Percentiles rank a stretch among this genome's conserved stretches.
Evolutionary conservation across 140 eudicot genomes (phyloP).

Genomic region (Ambrosia hybrid): DNA sequence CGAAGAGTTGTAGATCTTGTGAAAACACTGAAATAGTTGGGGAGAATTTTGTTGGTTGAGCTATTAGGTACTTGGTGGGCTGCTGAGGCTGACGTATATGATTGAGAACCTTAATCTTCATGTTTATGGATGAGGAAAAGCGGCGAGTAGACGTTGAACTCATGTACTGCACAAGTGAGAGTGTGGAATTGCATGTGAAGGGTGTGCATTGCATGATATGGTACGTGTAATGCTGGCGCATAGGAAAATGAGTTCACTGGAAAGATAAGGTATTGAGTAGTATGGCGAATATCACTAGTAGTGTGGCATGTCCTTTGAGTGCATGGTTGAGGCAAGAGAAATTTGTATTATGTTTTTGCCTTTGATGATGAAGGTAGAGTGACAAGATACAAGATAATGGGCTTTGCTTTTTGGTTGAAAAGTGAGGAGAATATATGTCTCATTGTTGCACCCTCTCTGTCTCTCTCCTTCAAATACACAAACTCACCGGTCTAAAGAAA

Average conservation of each 20-base stretch:
- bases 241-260: neutral
- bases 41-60: neutral
- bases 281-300: neutral
- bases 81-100: neutral
- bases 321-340: slow-evolving; percentile 24
- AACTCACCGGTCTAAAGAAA: no score
- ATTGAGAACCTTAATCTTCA: neutral
- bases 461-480: no score
- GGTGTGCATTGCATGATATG: slow-evolving; percentile 16
- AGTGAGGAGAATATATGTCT: no score
- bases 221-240: slow-evolving; percentile 19
- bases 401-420: no score
- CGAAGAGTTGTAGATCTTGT: neutral
- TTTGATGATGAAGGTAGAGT: no score
- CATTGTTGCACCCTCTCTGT: no score
- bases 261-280: no score
- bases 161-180: slow-evolving; percentile 11
- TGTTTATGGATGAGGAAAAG: slow-evolving; percentile 8
- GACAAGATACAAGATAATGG: no score
- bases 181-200: slow-evolving; percentile 21
- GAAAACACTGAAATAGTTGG: neutral
- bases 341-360: neutral
- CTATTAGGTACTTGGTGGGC: slow-evolving; percentile 6
- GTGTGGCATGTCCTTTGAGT: slow-evolving; percentile 19
- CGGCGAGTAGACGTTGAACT: neutral